These are phyloP conservation scores for Cryptococcus sp. DNA, from an alignment of 1,284 basidiomycete genomes.

Conservation along the genomic window DNA sequence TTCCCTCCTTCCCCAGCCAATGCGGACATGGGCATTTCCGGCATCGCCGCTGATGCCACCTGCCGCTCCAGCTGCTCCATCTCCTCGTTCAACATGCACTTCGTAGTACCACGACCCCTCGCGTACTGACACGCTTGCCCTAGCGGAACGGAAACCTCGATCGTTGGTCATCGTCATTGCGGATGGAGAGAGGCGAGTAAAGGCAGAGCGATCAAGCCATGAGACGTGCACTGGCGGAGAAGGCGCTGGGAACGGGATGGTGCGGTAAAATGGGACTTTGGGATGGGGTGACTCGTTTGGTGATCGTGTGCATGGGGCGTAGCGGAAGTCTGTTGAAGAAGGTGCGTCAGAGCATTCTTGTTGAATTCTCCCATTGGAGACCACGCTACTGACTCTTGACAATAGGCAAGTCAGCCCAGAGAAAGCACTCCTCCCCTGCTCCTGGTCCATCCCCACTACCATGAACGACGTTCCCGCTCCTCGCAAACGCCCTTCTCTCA, in stretches of 20 bases:
- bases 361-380: neutral
- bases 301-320: slow-evolving; percentile 54
- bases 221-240: slow-evolving; percentile 50
- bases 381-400: slow-evolving; percentile 31
- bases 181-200: slow-evolving; percentile 76
- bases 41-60: slow-evolving; percentile 37
- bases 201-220: slow-evolving; percentile 58
- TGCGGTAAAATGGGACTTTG: slow-evolving; percentile 47
- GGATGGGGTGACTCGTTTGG: slow-evolving; percentile 40
- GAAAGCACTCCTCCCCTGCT: slow-evolving; percentile 49
- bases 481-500: slow-evolving; percentile 16
- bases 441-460: slow-evolving; percentile 43
- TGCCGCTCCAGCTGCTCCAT: slow-evolving; percentile 56
- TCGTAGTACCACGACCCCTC: slow-evolving; percentile 96
- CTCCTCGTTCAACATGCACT: slow-evolving; percentile 74
- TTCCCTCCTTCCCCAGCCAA: slow-evolving; percentile 91
- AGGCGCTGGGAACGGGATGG: slow-evolving; percentile 42
- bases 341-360: neutral
- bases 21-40: slow-evolving; percentile 69
- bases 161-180: slow-evolving; percentile 76
- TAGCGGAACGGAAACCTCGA: slow-evolving; percentile 85
- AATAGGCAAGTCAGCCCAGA: slow-evolving; percentile 51
- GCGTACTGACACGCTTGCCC: slow-evolving; percentile 84
- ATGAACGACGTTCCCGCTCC: slow-evolving; percentile 24
- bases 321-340: slow-evolving; percentile 49